Evolutionary conservation across 495 filamentous ascomycete genomes (phyloP).

Genomic region (Trichoderma gamsii): DNA sequence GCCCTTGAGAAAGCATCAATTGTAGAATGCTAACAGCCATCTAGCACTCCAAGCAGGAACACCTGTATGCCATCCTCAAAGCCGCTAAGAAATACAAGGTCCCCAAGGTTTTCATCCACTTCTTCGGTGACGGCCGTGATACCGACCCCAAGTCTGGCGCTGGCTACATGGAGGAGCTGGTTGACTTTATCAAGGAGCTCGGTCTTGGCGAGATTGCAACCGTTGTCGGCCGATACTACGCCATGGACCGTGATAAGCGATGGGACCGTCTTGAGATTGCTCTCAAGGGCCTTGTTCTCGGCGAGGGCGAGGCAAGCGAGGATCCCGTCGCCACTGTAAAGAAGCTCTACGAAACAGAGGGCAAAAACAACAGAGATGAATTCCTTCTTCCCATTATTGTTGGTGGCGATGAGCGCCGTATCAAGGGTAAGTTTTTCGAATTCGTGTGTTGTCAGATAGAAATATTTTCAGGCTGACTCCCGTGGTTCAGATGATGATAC

Average conservation of each 20-base stretch:
- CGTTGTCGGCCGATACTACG: constrained; percentile 91
- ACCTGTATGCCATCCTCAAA: constrained; percentile 77
- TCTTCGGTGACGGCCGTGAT: constrained; percentile 96
- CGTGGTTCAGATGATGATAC: constrained; percentile 67
- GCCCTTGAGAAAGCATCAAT: background rate
- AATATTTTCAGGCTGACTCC: constrained; percentile 18
- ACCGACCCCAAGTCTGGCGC: constrained; percentile 90
- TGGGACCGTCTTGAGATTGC: constrained; percentile 93
- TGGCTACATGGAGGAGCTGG: constrained; percentile 78
- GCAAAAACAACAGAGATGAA: constrained; percentile 71
- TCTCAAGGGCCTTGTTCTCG: constrained; percentile 74
- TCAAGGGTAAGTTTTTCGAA: constrained; percentile 58
- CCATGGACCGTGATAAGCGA: constrained; percentile 99
- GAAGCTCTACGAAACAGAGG: constrained; percentile 72
- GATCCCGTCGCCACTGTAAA: constrained; percentile 84
- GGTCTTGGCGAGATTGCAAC: constrained; percentile 86
- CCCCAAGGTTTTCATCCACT: constrained; percentile 93
- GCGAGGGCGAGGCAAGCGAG: constrained; percentile 76
- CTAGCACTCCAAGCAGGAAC: constrained; percentile 85
- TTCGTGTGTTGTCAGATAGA: background rate
- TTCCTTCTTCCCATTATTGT: constrained; percentile 98
- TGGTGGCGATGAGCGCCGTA: constrained; percentile 72
- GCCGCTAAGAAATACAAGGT: constrained; percentile 84
- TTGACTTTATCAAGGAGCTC: constrained; percentile 72
- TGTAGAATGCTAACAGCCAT: constrained; percentile 18